Evolutionary conservation across 306 rosid genomes (phyloP), one percentile per base, ranked within the genome.

Genomic region (Myrica gale): DNA sequence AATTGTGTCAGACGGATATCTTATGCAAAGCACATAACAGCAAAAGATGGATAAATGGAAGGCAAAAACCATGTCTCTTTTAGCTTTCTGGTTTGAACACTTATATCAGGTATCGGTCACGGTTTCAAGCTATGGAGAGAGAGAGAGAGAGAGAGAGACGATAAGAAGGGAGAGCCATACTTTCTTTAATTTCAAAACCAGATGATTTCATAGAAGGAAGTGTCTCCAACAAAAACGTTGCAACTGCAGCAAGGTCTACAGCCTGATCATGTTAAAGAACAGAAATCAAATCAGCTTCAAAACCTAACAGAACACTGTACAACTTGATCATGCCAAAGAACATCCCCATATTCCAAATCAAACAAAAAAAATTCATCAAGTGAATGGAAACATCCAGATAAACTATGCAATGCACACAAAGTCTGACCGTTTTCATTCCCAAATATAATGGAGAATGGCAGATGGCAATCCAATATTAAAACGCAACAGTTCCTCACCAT

Each of bases 211-310:
- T 62, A 43, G 97, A 86, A 45, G 96, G 98, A 83, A 89, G 95
- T 5, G 87, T 78, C 82, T 89, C 97, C 85, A 95, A 86, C 82
- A 95, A 88, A 80, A 75, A 85, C 32, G 97, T 92, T 71, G 90
- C 76, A 71, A 90, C 88, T 68, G 91, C 85, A 84, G 98, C 96
- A 85, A 95, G 90, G 84, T 89, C 93, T 72, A 87, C 69, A 32
- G 97, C 98, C 98, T 95, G 84, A 72, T 78, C 69, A 84, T 44
- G 81, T 65, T 45, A 63, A 76, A 44, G 72, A 65, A 74, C 12
- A 74, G 32, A 70, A 39, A 69, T 19, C 20, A 68, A 45, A 32
- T 71, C 62, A 75, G 69, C 41, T 20, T 52, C 45, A 82, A 85
- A 72, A 58, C 17, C 69, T 10, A 15, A 5, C 32, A 12, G 61